Percentiles rank a stretch among this genome's conserved stretches.
These are phyloP conservation scores for Alopecurus myosuroides DNA, from an alignment of 176 grass and related monocot species.

Conservation along the genomic window DNA sequence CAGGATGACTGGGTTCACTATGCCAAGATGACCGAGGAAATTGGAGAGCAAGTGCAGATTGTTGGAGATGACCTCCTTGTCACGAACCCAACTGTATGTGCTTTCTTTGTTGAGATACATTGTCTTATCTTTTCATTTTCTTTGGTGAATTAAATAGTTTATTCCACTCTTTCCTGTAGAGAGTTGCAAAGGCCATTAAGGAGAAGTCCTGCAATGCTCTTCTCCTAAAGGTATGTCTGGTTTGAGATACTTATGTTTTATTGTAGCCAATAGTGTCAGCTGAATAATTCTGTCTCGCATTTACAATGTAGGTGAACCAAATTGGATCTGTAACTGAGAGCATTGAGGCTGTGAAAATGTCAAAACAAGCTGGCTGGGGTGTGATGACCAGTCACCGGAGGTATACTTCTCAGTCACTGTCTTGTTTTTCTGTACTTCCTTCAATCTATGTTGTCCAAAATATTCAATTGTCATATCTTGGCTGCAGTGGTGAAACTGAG, in stretches of 20 bases:
- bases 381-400: slow-evolving; percentile 95
- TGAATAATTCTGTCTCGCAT: neutral
- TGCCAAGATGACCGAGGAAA: slow-evolving; percentile 89
- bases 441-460: neutral
- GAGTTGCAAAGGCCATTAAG: slow-evolving; percentile 84
- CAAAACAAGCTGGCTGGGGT: slow-evolving; percentile 79
- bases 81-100: slow-evolving; percentile 83
- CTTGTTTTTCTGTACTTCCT: neutral
- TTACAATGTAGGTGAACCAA: slow-evolving; percentile 70
- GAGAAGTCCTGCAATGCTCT: slow-evolving; percentile 98
- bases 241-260: neutral
- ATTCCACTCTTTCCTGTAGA: slow-evolving; percentile 25
- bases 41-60: slow-evolving; percentile 82
- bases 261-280: neutral
- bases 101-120: neutral
- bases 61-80: slow-evolving; percentile 98
- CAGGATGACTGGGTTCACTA: slow-evolving; percentile 94
- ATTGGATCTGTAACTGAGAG: slow-evolving; percentile 93
- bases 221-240: slow-evolving; percentile 59
- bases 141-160: neutral
- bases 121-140: neutral
- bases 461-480: slow-evolving; percentile 12
- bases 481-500: slow-evolving; percentile 77
- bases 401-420: neutral
- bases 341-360: slow-evolving; percentile 94